These are phyloP conservation scores for Leucocoprinus sp. DNA, from an alignment of 768 basidiomycete genomes.

Conservation along the genomic window DNA sequence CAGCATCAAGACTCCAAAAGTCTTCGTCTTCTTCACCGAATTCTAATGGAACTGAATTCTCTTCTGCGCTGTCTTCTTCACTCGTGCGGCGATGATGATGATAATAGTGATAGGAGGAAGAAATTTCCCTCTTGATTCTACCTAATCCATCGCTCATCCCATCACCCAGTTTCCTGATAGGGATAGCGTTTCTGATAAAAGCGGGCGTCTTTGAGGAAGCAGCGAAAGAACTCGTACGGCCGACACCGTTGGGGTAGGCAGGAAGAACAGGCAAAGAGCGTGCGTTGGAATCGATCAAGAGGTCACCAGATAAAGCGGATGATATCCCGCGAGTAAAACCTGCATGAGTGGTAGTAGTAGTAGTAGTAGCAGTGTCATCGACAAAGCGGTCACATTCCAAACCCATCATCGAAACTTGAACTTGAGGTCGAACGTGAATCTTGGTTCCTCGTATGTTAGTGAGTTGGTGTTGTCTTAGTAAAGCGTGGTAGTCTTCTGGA, in stretches of 20 bases:
- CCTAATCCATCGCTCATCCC: slow-evolving; percentile 57
- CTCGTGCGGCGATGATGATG: slow-evolving; percentile 19
- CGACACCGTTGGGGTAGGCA: slow-evolving; percentile 76
- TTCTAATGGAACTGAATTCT: slow-evolving; percentile 37
- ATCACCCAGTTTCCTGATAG: slow-evolving; percentile 46
- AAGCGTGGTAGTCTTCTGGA: slow-evolving; percentile 71
- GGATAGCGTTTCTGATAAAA: slow-evolving; percentile 34
- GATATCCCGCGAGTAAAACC: slow-evolving; percentile 78
- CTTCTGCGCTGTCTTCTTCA: slow-evolving; percentile 11
- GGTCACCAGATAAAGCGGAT: slow-evolving; percentile 56
- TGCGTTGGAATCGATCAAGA: slow-evolving; percentile 39
- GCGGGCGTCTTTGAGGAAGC: not conserved
- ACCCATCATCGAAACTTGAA: slow-evolving; percentile 28
- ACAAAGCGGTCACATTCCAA: slow-evolving; percentile 38
- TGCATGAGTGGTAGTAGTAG: slow-evolving; percentile 29
- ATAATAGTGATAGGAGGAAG: slow-evolving; percentile 26
- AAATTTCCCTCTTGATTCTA: slow-evolving; percentile 52
- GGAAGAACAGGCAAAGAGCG: slow-evolving; percentile 43
- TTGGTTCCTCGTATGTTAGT: slow-evolving; percentile 44
- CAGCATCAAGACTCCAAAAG: slow-evolving; percentile 29
- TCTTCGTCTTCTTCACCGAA: slow-evolving; percentile 70
- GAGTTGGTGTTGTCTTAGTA: slow-evolving; percentile 59
- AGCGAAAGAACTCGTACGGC: no score
- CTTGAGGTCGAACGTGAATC: slow-evolving; percentile 66
- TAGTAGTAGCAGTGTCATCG: no score